phyloP scores from a whole-genome alignment of 1,139 yeast genomes.

The Protomyces arabidopsidicola region DNA sequence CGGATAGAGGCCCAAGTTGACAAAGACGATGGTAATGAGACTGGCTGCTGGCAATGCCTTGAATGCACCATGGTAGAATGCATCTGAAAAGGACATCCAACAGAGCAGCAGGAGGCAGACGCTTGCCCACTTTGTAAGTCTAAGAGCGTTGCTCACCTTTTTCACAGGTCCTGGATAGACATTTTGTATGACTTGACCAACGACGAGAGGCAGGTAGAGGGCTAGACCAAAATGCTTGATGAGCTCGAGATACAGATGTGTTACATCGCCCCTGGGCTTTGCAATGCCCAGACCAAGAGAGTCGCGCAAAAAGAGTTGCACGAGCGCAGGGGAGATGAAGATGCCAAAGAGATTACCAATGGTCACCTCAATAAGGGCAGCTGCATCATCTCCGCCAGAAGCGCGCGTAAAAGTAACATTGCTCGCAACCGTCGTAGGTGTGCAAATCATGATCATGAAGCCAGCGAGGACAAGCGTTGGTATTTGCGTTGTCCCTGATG shows the following conservation, averaged over 20 bases:
- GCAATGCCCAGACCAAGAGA: conserved; percentile 64
- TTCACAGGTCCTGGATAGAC: conserved; percentile 57
- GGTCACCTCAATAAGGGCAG: conserved; percentile 78
- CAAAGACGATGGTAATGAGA: conserved; percentile 69
- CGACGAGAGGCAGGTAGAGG: conserved; percentile 76
- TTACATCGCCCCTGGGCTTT: conserved; percentile 61
- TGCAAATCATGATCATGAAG: conserved; percentile 70
- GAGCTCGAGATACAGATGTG: conserved; percentile 61
- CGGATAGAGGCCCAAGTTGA: conserved; percentile 71
- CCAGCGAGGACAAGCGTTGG: conserved; percentile 76
- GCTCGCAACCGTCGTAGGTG: conserved; percentile 87
- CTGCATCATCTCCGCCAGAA: conserved; percentile 73
- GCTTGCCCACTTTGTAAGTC: conserved; percentile 50
- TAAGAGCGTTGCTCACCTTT: conserved; percentile 49
- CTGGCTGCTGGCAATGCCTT: conserved; percentile 63
- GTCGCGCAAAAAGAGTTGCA: conserved; percentile 60
- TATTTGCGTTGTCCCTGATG: conserved; percentile 54
- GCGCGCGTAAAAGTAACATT: conserved; percentile 87
- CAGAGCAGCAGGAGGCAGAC: conserved; percentile 72
- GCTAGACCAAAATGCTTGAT: conserved; percentile 83
- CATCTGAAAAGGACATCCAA: conserved; percentile 84
- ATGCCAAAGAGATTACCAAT: conserved; percentile 82
- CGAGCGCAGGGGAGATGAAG: conserved; percentile 76
- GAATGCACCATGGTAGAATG: conserved; percentile 77
- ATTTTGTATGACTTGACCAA: conserved; percentile 80